These are phyloP conservation scores for Pontederia crassipes DNA, from an alignment of 176 grass and related monocot genomes.

Conservation along the genomic window DNA sequence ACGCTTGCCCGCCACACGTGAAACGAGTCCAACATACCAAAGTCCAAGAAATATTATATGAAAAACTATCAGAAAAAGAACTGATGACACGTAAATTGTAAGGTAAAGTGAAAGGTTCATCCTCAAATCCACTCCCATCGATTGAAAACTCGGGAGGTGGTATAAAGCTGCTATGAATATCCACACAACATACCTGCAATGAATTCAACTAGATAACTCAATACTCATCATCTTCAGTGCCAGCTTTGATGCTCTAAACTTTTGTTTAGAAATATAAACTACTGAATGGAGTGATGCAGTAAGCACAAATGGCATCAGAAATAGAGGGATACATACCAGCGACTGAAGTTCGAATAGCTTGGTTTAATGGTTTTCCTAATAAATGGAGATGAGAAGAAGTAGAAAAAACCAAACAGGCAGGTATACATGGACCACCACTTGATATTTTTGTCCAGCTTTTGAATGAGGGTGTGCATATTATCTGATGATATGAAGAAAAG, in stretches of 20 bases:
- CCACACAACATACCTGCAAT: conserved; percentile 91
- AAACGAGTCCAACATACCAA: conserved; percentile 92
- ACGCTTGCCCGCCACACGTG: conserved; percentile 68
- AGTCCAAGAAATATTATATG: conserved; percentile 93
- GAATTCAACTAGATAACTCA: conserved; percentile 15
- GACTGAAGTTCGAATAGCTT: conserved; percentile 93
- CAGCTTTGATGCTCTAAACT: not conserved
- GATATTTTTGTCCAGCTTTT: conserved; percentile 95
- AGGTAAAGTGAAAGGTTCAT: conserved; percentile 97
- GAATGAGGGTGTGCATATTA: conserved; percentile 78
- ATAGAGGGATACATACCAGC: conserved; percentile 49
- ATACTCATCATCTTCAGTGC: too few relatives aligned
- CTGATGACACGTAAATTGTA: conserved; percentile 73
- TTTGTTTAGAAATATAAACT: not conserved
- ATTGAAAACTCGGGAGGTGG: conserved; percentile 99
- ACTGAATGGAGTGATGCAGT: not conserved
- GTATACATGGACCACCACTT: conserved; percentile 99
- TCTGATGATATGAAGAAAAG: conserved; percentile 89
- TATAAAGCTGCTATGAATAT: conserved; percentile 95
- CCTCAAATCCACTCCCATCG: conserved; percentile 92
- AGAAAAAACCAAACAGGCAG: conserved; percentile 94
- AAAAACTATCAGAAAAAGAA: conserved; percentile 81
- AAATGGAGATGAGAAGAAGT: conserved; percentile 98
- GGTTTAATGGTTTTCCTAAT: conserved; percentile 94
- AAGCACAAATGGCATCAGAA: not conserved